Base-by-base conservation (phyloP, 2,329 filamentous ascomycete genomes). In the Epichloe amarillans region DNA sequence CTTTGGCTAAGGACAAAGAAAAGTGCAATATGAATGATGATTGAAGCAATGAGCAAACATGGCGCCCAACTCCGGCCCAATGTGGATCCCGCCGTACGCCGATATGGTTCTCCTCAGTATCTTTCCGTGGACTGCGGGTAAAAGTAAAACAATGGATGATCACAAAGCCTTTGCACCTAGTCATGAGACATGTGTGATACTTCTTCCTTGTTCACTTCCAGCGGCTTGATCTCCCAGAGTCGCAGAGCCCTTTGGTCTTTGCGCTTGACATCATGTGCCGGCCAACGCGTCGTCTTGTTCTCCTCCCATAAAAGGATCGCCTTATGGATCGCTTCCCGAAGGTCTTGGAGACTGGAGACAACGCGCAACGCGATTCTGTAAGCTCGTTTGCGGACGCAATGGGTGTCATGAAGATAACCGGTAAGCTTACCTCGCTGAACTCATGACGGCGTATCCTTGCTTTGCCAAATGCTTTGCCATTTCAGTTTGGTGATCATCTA, bases 401-500 rank as follows among this genome's bases (percentile, higher is more conserved):
- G 11, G 21, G 12, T 42, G 10, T 23, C 21, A 8, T 23, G 19
- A 14, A 15, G 15, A 30, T 26, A 5, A 37, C n/a, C 12, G 7
- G 4, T 35, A 37, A 26, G 6, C 46, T 46, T 74, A 88, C 84
- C 76, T 73, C 41, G 88, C 69, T 49, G 74, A 71, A 11, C 84
- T 86, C 58, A 83, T 76, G n/a, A 90, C 74, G 3, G 88, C 80
- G 67, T 94, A 95, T 23, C 84, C 83, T 57, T 88, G 79, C 23
- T 73, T 70, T 35, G 84, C 79, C 51, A 97, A 76, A 57, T 87
- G 83, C 47, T 82, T 73, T 0, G 91, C 91, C 50, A 98, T 77
- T 65, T 97, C 88, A 19, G 81, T 77, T 67, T 98, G 93, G 63
- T 98, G 93, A 60, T 98, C 91, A 61, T 94, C 83, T 59, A 95